Conservation (phyloP, 1,284 basidiomycete genomes). For the Psilocybe mexicana region DNA sequence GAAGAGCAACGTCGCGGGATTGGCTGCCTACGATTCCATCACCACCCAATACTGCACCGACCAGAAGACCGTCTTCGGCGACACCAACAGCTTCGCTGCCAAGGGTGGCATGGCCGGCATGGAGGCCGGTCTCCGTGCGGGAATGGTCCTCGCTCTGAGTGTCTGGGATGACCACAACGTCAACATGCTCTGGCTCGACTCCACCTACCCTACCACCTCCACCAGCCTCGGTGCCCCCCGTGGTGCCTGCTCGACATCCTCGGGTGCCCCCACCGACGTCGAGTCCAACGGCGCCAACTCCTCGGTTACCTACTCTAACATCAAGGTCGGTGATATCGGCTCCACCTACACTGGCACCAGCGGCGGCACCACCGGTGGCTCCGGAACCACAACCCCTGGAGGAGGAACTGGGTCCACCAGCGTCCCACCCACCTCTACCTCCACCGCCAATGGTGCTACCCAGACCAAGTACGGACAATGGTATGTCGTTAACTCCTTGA, state of each 20-base stretch:
- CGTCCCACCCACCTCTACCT: background rate
- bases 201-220: constrained; percentile 12
- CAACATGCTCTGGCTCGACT: constrained; percentile 20
- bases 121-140: constrained; percentile 9
- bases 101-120: constrained; percentile 15
- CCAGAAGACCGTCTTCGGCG: constrained; percentile 14
- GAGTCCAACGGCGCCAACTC: constrained; percentile 8
- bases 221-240: constrained; percentile 13
- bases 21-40: constrained; percentile 7
- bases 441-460: background rate
- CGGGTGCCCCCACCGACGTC: constrained; percentile 10
- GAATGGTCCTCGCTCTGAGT: constrained; percentile 16
- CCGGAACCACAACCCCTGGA: background rate
- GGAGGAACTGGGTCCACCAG: too few relatives aligned
- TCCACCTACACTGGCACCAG: constrained; percentile 12
- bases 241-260: constrained; percentile 12
- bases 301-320: constrained; percentile 16
- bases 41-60: constrained; percentile 8
- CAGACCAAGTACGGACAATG: constrained; percentile 10
- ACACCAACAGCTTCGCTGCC: constrained; percentile 9
- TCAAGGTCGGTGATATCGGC: constrained; percentile 16
- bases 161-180: constrained; percentile 17
- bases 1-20: constrained; percentile 13
- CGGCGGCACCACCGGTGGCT: background rate
- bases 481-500: background rate